Percentiles rank a stretch among this genome's conserved stretches.
phyloP scores from a whole-genome alignment of 805 yeast species.

The Sugiyamaella valdiviana region DNA sequence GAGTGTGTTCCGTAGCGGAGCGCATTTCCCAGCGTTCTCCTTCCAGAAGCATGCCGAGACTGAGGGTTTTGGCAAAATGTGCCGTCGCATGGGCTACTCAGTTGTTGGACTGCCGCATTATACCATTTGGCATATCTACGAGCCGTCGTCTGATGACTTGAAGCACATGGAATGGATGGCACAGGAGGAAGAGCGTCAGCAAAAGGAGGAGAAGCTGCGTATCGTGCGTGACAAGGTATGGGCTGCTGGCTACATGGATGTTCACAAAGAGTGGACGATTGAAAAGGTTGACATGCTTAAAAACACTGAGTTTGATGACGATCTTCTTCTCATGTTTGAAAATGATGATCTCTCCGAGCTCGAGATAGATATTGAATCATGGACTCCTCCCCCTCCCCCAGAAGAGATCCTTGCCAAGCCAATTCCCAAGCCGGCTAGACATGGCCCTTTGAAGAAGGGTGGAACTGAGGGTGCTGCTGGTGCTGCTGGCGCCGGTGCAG shows the following conservation, averaged over 20 bases:
- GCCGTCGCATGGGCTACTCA: slow-evolving; percentile 77
- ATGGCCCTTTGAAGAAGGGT: slow-evolving; percentile 1
- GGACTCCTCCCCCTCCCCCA: not conserved
- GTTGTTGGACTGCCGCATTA: slow-evolving; percentile 94
- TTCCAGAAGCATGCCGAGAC: slow-evolving; percentile 96
- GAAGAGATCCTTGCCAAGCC: not conserved
- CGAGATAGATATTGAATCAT: slow-evolving; percentile 8
- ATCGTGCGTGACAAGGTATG: slow-evolving; percentile 42
- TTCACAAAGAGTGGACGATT: slow-evolving; percentile 61
- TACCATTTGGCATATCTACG: slow-evolving; percentile 95
- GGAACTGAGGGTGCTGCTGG: not conserved
- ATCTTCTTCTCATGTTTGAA: slow-evolving; percentile 19
- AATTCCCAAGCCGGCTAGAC: not conserved
- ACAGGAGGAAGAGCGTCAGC: slow-evolving; percentile 35
- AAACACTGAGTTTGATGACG: slow-evolving; percentile 52
- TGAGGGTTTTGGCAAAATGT: slow-evolving; percentile 91
- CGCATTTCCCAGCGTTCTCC: slow-evolving; percentile 95
- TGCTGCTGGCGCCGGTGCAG: not conserved
- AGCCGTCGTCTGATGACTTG: slow-evolving; percentile 90
- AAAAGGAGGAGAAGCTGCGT: slow-evolving; percentile 30
- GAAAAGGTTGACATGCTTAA: slow-evolving; percentile 69
- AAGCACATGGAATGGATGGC: slow-evolving; percentile 53
- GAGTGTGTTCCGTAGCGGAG: slow-evolving; percentile 75
- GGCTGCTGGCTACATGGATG: slow-evolving; percentile 73
- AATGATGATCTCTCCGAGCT: slow-evolving; percentile 11